These are phyloP conservation scores for Penicillium sp. DNA, from an alignment of 2,329 filamentous ascomycete genomes.

Conservation along the genomic window DNA sequence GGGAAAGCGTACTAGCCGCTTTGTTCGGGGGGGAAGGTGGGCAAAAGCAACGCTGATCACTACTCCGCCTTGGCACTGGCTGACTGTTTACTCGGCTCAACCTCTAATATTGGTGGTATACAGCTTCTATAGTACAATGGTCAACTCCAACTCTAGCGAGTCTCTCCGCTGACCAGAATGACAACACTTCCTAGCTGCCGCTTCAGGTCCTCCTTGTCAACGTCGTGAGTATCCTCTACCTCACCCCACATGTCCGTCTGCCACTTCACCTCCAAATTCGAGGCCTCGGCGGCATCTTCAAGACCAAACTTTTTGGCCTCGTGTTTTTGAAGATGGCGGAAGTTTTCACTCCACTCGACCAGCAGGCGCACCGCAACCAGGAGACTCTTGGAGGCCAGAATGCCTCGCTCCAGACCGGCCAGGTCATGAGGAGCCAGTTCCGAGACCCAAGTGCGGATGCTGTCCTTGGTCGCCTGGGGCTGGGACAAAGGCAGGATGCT, in stretches of 20 bases:
- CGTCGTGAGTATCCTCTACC: constrained; percentile 97
- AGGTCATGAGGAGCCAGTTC: constrained; percentile 75
- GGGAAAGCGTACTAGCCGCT: neutral
- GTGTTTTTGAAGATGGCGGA: constrained; percentile 51
- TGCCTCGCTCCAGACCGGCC: constrained; percentile 78
- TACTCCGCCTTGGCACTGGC: constrained; percentile 15
- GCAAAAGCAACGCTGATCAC: constrained; percentile 6
- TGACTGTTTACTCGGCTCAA: neutral
- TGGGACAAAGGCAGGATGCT: constrained; percentile 76
- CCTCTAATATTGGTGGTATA: neutral
- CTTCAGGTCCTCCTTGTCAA: constrained; percentile 83
- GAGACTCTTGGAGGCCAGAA: constrained; percentile 83
- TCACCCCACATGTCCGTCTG: constrained; percentile 92
- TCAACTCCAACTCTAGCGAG: constrained; percentile 18
- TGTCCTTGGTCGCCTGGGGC: constrained; percentile 68
- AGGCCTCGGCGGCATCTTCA: constrained; percentile 74
- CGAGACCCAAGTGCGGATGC: constrained; percentile 74
- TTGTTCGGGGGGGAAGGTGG: constrained; percentile 2
- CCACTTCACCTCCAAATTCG: constrained; percentile 83
- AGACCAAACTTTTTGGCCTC: constrained; percentile 63
- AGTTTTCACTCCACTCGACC: constrained; percentile 81
- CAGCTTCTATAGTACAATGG: constrained; percentile 1
- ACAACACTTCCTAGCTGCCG: constrained; percentile 86
- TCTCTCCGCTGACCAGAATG: constrained; percentile 68
- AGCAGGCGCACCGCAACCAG: constrained; percentile 73